These are phyloP conservation scores for Ceratocystis harringtonii DNA, from an alignment of 2,329 filamentous ascomycete genomes.

Conservation along the genomic window DNA sequence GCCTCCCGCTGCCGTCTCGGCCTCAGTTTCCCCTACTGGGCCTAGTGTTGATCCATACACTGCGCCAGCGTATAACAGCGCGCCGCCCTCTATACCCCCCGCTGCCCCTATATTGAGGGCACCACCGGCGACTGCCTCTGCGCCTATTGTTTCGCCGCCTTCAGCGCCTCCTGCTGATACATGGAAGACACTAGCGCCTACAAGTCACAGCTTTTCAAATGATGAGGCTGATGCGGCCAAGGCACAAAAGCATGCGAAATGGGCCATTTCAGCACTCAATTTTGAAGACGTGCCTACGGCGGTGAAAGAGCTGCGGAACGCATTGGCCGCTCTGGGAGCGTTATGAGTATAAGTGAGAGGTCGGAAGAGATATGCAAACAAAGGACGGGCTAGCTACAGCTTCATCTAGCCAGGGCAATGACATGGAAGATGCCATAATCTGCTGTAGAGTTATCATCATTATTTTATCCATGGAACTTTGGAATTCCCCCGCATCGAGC, in stretches of 20 bases:
- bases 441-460: not conserved
- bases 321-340: constrained; percentile 55
- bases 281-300: constrained; percentile 92
- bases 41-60: not conserved
- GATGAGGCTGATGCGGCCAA: constrained; percentile 47
- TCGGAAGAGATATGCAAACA: too few species aligned
- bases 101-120: constrained; percentile 17
- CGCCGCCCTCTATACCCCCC: not conserved
- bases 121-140: constrained; percentile 19
- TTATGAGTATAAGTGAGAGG: constrained; percentile 26
- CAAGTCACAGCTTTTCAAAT: constrained; percentile 8
- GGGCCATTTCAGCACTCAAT: constrained; percentile 90
- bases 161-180: not conserved
- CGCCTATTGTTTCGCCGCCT: constrained; percentile 6
- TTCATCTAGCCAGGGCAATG: not conserved
- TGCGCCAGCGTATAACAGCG: not conserved
- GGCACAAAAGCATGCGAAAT: constrained; percentile 91
- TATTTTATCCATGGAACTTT: not conserved
- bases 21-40: constrained; percentile 9
- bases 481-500: not conserved
- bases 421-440: not conserved
- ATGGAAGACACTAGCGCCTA: not conserved
- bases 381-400: not conserved
- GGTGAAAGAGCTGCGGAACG: constrained; percentile 65
- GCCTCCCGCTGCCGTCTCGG: constrained; percentile 8